These are phyloP conservation scores for Musa schizocarpa DNA, from an alignment of 176 grass and related monocot genomes.

Conservation along the genomic window DNA sequence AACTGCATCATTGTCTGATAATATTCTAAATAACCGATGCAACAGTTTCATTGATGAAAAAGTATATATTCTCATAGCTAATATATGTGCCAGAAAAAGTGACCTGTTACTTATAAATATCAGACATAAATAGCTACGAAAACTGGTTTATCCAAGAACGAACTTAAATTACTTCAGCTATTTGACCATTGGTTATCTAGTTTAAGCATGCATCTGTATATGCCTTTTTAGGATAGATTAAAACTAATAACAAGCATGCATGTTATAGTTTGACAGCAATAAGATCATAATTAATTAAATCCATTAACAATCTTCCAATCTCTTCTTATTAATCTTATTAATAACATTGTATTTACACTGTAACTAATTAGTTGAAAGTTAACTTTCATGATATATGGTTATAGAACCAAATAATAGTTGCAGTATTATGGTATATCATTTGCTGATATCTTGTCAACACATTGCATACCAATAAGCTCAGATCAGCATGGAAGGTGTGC, in stretches of 20 bases:
- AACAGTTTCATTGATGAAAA: too few species aligned
- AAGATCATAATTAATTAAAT: not conserved
- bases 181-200: not conserved
- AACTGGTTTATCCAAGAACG: not conserved
- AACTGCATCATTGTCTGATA: not conserved
- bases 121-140: not conserved
- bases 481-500: too few species aligned
- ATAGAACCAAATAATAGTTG: too few species aligned
- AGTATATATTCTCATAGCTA: too few species aligned
- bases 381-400: not conserved
- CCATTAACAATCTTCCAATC: not conserved
- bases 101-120: not conserved
- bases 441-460: too few species aligned
- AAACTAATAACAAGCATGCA: not conserved
- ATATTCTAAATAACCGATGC: not conserved
- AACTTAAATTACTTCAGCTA: not conserved
- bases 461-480: too few species aligned
- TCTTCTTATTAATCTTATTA: not conserved
- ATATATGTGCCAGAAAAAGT: not conserved
- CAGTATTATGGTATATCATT: too few species aligned
- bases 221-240: not conserved
- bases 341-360: not conserved
- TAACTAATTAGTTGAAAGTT: not conserved
- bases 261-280: not conserved
- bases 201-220: not conserved